Base-by-base conservation (phyloP, 2,329 filamentous ascomycete species). In the Monosporascus cannonballus region DNA sequence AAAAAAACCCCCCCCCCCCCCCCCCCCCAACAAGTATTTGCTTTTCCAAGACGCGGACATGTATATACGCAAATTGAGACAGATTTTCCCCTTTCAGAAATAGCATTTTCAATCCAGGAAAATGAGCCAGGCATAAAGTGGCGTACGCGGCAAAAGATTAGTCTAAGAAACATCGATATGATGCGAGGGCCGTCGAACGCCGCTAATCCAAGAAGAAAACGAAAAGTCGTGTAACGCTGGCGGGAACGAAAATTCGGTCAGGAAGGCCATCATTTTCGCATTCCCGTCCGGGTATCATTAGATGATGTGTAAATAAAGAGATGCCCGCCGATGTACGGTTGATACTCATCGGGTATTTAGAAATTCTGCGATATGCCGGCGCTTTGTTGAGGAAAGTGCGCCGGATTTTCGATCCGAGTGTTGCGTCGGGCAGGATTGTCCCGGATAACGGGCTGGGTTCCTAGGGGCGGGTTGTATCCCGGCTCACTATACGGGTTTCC, bases 281-380 rank as follows among this genome's bases (percentile, higher is more conserved):
- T 30, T 48, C 58, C 58, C 55, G 52, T 46, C 47, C 52, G 58
- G 58, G 58, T 60, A 60, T 60, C 58, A 54, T 54, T 56, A 53
- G 56, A 57, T 56, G 47, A 54, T 48, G 34, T 25, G 34, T 41
- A 49, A 53, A 54, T 15, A 37, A 30, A 51, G 52, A 56, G 20
- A 9, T 20, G 47, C 37, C 22, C 4, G 6, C 18, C 27, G 47
- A 7, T 17, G 6, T 27, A 3, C 37, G 47, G 18, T 8, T 9
- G 9, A 38, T 20, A 27, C 42, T 15, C 34, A 38, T 41, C 15
- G 24, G 30, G 18, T 2, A n/a, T 45, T 69, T 82, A 97, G 65
- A 99, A 99, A 71, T 99, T 99, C 73, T 97, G 94, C 34, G 94
- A 89, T 64, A 99, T 96, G 54, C 94, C 94, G 39, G 90, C 90